These are phyloP conservation scores for Kockovaella imperatae DNA, from an alignment of 768 basidiomycete species.

Conservation along the genomic window DNA sequence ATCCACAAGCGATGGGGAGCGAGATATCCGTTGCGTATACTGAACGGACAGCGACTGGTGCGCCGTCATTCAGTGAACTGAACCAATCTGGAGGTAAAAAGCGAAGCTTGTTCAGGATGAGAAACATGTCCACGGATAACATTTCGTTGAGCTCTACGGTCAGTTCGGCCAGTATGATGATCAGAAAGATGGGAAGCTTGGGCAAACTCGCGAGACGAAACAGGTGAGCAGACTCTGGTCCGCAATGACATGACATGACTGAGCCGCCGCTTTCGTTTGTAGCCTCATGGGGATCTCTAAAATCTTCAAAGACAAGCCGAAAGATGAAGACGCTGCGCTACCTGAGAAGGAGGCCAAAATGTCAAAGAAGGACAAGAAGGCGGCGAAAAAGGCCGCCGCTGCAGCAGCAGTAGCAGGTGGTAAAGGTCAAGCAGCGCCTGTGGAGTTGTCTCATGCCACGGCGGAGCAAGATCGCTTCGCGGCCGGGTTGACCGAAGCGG, in stretches of 20 bases:
- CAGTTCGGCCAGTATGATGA: constrained; percentile 90
- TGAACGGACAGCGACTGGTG: constrained; percentile 23
- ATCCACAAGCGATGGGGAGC: constrained; percentile 21
- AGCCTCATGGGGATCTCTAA: constrained; percentile 85
- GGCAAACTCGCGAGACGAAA: constrained; percentile 82
- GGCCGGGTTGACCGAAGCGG: constrained; percentile 36
- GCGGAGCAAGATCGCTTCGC: constrained; percentile 62
- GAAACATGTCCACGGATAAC: constrained; percentile 85
- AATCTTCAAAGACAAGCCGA: constrained; percentile 77
- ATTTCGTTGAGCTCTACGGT: constrained; percentile 92
- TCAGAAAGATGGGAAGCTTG: constrained; percentile 82
- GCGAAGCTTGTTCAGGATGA: constrained; percentile 72
- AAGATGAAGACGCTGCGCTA: constrained; percentile 52
- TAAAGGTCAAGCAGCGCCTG: constrained; percentile 52
- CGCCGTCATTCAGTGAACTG: constrained; percentile 6
- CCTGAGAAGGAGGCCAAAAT: constrained; percentile 46
- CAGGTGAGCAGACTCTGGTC: constrained; percentile 34
- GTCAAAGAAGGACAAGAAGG: constrained; percentile 49
- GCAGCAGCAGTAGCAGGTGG: too few species aligned
- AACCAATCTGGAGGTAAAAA: constrained; percentile 35
- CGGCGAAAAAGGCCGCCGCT: constrained; percentile 51
- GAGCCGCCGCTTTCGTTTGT: neutral
- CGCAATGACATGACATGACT: neutral
- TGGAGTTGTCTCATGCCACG: constrained; percentile 70
- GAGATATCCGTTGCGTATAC: constrained; percentile 31